Evolutionary conservation across 2,329 filamentous ascomycete genomes (phyloP), one percentile per base, ranked within the genome.

Genomic region (Penicillium sp.): DNA sequence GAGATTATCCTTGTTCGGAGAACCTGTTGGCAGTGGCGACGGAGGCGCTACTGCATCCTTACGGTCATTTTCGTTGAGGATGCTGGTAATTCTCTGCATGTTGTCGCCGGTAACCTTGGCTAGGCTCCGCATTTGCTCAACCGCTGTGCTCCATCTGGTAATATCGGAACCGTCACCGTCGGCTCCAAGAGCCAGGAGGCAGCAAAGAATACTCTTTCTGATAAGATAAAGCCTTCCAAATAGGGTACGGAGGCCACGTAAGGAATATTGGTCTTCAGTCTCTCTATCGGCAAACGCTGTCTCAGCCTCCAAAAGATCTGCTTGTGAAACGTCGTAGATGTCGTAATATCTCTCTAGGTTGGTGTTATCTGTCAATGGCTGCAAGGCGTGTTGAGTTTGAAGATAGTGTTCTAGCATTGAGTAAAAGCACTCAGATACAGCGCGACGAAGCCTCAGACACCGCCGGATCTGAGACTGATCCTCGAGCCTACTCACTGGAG

Each of bases 311-410:
- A 86, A 84, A 41, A 92, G 86, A 73, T 93, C 91, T 60, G 88
- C 85, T 61, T 89, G 85, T 64, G 86, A 91, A 63, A 94, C 87
- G 67, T 93, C 91, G 73, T 94, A 93, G 63, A 94, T 90, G 72
- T 98, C 94, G 70, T 95, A 91, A 74, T 97, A 96, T 77, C 93
- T 95, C 69, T 96, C 92, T 48, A 99, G 80, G 71, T 97, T 91
- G 53, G 90, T 86, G 71, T 91, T 87, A 73, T 93, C 89, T 1
- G 93, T 88, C 59, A 96, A 87, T 0, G 85, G 86, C 72, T 89
- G 89, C 21, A 98, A 82, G 3, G 83, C 83, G 46, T 84, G 82
- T 65, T 89, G 90, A 13, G 90, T 88, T 67, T 91, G 86, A 57
- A 89, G 86, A 70, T 93, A 93, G 23, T 86, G 85, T 48, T 88